Conservation (phyloP, 176 grass and related monocot species). For the Otatea glauca region DNA sequence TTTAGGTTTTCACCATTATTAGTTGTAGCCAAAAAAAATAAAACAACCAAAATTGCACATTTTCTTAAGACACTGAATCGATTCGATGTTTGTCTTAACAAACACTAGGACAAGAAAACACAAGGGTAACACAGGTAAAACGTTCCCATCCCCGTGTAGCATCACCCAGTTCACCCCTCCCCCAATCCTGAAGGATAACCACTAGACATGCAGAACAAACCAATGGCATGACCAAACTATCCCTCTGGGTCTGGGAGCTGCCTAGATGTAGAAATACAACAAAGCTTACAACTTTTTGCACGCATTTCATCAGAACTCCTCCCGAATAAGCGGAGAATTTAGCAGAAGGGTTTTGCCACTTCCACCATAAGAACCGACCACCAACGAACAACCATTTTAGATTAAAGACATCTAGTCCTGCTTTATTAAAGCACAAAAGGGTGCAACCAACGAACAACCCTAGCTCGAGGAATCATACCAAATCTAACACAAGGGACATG, state of each 20-base stretch:
- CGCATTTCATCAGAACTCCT: neutral
- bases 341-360: neutral
- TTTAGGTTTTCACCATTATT: neutral
- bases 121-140: neutral
- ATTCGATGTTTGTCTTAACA: neutral
- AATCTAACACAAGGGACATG: neutral
- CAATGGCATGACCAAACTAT: neutral
- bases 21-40: neutral
- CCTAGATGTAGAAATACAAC: neutral
- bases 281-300: neutral
- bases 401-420: neutral
- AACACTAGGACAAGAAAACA: neutral
- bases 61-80: slow-evolving; percentile 6
- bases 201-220: neutral
- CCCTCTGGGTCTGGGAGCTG: neutral
- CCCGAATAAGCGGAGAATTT: neutral
- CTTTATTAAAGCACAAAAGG: neutral
- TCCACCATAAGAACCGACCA: neutral
- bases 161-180: neutral
- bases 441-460: neutral
- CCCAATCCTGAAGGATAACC: neutral
- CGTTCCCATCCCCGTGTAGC: neutral
- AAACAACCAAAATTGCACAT: neutral
- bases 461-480: slow-evolving; percentile 2
- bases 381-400: neutral